These are phyloP conservation scores for Metarhizium humberi DNA, from an alignment of 2,329 filamentous ascomycete genomes.

Conservation along the genomic window DNA sequence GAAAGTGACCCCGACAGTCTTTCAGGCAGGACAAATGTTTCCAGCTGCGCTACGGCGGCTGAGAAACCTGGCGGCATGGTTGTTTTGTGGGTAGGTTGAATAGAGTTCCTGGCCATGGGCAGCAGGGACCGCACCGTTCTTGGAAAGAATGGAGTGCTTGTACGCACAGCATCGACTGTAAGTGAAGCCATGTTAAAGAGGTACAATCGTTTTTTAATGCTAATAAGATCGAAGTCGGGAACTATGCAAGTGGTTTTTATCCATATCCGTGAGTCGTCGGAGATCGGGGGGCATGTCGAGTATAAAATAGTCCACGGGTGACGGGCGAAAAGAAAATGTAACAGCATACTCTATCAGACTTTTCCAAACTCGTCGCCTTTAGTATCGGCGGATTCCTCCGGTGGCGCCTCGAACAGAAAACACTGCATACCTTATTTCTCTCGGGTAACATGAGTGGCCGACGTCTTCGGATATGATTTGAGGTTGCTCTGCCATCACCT, in stretches of 20 bases:
- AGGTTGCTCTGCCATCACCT: background rate
- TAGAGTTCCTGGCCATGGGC: background rate
- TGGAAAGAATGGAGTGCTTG: background rate
- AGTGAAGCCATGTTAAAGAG: slow-evolving; percentile 3
- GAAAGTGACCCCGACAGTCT: slow-evolving; percentile 22
- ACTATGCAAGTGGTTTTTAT: background rate
- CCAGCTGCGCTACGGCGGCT: slow-evolving; percentile 18
- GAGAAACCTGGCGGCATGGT: slow-evolving; percentile 19
- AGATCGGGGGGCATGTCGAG: background rate
- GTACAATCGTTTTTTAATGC: background rate
- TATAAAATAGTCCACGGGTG: background rate
- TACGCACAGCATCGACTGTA: background rate
- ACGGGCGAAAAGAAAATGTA: background rate
- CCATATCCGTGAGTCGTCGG: background rate
- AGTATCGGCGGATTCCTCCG: background rate
- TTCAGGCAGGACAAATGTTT: slow-evolving; percentile 33
- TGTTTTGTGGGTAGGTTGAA: background rate
- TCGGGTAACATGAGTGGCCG: background rate
- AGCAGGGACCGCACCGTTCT: background rate
- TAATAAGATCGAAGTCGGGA: background rate
- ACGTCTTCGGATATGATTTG: background rate
- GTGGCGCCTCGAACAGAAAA: background rate
- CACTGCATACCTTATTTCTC: background rate
- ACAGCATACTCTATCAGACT: background rate
- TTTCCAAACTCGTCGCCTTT: background rate